These are phyloP conservation scores for Colletotrichum viniferum DNA, from an alignment of 2,329 filamentous ascomycete species.

Conservation along the genomic window DNA sequence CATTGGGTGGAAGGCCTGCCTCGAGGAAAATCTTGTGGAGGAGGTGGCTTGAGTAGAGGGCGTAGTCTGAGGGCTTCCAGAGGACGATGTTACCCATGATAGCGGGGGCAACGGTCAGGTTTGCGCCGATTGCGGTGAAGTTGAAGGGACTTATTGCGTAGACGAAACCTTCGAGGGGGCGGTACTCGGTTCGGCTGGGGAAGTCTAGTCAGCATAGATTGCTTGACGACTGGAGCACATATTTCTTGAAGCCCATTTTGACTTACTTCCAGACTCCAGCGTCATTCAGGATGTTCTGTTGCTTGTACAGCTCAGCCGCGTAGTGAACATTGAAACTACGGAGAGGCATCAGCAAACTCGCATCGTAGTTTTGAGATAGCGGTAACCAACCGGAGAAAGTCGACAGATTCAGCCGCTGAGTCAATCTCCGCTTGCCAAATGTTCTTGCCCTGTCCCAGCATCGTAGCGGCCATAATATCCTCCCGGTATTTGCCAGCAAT, in stretches of 20 bases:
- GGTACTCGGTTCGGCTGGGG: slow-evolving; percentile 73
- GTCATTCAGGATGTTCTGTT: slow-evolving; percentile 84
- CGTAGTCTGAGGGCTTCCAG: slow-evolving; percentile 91
- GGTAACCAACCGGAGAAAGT: slow-evolving; percentile 71
- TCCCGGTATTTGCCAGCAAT: slow-evolving; percentile 92
- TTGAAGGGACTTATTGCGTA: slow-evolving; percentile 96
- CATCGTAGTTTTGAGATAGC: too few relatives aligned
- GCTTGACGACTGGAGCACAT: neutral
- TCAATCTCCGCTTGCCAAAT: slow-evolving; percentile 99
- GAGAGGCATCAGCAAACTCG: neutral
- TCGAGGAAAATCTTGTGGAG: slow-evolving; percentile 90
- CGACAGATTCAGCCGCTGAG: slow-evolving; percentile 88
- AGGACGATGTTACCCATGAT: slow-evolving; percentile 93
- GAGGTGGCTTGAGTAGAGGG: slow-evolving; percentile 89
- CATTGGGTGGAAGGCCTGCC: slow-evolving; percentile 84
- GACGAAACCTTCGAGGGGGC: slow-evolving; percentile 96
- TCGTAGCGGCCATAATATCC: slow-evolving; percentile 93
- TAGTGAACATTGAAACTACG: slow-evolving; percentile 83
- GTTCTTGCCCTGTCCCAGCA: slow-evolving; percentile 97
- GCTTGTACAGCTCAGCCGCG: slow-evolving; percentile 85
- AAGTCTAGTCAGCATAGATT: accelerated
- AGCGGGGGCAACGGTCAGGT: slow-evolving; percentile 81
- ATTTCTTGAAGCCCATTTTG: neutral
- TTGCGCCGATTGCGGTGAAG: slow-evolving; percentile 93
- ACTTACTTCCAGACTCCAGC: slow-evolving; percentile 79